phyloP scores from a whole-genome alignment of 495 filamentous ascomycete genomes.

The Xylaria longipes region DNA sequence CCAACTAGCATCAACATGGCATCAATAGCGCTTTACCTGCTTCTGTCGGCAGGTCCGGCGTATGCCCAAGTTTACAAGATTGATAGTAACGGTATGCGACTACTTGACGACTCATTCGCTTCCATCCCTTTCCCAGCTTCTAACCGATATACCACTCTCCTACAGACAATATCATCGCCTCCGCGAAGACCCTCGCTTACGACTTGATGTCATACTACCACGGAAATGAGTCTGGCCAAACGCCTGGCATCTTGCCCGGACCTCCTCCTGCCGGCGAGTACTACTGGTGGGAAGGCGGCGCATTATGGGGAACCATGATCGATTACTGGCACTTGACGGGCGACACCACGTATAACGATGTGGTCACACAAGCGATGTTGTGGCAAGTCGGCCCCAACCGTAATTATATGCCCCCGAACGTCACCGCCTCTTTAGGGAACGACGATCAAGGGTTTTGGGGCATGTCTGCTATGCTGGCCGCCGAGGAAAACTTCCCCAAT shows the following conservation, averaged over 20 bases:
- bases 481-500: constrained; percentile 74
- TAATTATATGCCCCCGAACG: constrained; percentile 72
- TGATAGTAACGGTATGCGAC: constrained; percentile 34
- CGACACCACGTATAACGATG: constrained; percentile 67
- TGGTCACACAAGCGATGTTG: constrained; percentile 65
- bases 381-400: constrained; percentile 65
- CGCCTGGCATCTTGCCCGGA: constrained; percentile 68
- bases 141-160: constrained; percentile 16
- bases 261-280: constrained; percentile 57
- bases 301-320: constrained; percentile 64
- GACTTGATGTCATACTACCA: constrained; percentile 66
- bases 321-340: constrained; percentile 77
- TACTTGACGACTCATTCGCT: neutral
- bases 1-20: constrained; percentile 28
- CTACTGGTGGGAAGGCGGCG: constrained; percentile 65
- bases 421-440: constrained; percentile 76
- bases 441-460: constrained; percentile 89
- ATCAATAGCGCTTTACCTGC: constrained; percentile 26
- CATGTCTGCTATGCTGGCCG: constrained; percentile 75
- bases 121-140: constrained; percentile 10
- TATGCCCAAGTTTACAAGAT: constrained; percentile 35
- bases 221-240: constrained; percentile 61
- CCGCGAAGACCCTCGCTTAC: constrained; percentile 62
- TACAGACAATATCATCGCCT: constrained; percentile 58
- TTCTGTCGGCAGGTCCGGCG: constrained; percentile 27